A percentile compares a stretch with the other conserved stretches of the same genome.
Conservation (phyloP, 169 alveolate genomes). For the Cryptosporidium sp. region DNA sequence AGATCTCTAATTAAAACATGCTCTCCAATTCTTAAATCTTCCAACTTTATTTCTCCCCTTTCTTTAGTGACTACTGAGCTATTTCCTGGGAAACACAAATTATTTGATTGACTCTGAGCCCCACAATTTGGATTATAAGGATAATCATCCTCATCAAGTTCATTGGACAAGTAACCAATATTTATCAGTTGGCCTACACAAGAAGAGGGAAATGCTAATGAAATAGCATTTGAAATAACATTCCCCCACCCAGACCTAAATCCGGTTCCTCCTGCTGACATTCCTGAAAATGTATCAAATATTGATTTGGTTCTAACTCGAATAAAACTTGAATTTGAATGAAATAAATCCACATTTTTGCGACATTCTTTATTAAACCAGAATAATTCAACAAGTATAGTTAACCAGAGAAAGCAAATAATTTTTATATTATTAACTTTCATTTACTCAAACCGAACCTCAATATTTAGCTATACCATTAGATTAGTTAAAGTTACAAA, state of each 20-base stretch:
- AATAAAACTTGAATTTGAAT: background rate
- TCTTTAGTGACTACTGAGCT: conserved; percentile 11
- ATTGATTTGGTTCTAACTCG: conserved; percentile 37
- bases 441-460: background rate
- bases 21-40: conserved; percentile 34
- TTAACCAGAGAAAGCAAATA: background rate
- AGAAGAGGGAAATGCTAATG: conserved; percentile 60
- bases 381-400: background rate
- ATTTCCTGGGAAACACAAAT: conserved; percentile 66
- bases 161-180: conserved; percentile 56
- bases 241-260: conserved; percentile 74
- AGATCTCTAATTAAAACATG: conserved; percentile 23
- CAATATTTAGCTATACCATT: background rate
- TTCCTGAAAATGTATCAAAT: conserved; percentile 29
- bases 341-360: background rate
- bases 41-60: conserved; percentile 47
- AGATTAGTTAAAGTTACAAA: background rate
- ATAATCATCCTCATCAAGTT: conserved; percentile 64
- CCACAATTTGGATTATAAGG: conserved; percentile 61
- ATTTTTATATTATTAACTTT: background rate
- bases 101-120: conserved; percentile 63
- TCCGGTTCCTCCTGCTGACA: conserved; percentile 1
- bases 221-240: conserved; percentile 53
- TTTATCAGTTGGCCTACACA: conserved; percentile 61
- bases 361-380: background rate